Conservation (phyloP, 169 alveolate species). For the Plasmodium adleri region DNA sequence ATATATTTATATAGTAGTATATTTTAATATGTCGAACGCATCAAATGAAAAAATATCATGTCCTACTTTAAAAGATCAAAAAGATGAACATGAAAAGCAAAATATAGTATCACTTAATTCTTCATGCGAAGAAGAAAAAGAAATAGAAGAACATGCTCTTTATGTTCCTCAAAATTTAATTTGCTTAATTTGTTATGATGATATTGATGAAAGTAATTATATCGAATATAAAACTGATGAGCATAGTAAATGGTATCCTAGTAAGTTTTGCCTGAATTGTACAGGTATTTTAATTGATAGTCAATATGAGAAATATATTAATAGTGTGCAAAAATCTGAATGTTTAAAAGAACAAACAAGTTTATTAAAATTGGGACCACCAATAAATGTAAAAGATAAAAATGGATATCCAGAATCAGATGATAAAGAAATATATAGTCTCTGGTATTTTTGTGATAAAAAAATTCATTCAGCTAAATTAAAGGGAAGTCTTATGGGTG, state of each 20-base stretch:
- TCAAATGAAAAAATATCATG: too few species aligned
- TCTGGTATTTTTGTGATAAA: constrained; percentile 80
- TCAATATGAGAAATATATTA: constrained; percentile 85
- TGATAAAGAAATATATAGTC: constrained; percentile 80
- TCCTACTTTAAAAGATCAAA: not conserved
- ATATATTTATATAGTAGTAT: too few species aligned
- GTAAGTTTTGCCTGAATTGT: constrained; percentile 79
- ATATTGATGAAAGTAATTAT: constrained; percentile 77
- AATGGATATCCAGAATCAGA: constrained; percentile 87
- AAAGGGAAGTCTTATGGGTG: constrained; percentile 85
- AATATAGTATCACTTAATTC: not conserved
- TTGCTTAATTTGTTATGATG: constrained; percentile 82
- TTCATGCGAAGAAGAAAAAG: not conserved
- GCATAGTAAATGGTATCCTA: constrained; percentile 77
- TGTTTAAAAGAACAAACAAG: constrained; percentile 84
- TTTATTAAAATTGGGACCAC: constrained; percentile 86
- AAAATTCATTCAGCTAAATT: constrained; percentile 80
- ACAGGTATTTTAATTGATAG: constrained; percentile 77
- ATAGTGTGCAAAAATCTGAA: constrained; percentile 81
- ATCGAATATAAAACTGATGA: constrained; percentile 78
- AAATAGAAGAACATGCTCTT: constrained; percentile 19
- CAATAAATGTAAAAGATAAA: constrained; percentile 83
- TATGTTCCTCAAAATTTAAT: constrained; percentile 48
- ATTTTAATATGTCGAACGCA: too few species aligned
- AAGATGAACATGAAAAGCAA: not conserved